phyloP scores from a whole-genome alignment of 345 rosid species.

The Boechera divaricarpa region DNA sequence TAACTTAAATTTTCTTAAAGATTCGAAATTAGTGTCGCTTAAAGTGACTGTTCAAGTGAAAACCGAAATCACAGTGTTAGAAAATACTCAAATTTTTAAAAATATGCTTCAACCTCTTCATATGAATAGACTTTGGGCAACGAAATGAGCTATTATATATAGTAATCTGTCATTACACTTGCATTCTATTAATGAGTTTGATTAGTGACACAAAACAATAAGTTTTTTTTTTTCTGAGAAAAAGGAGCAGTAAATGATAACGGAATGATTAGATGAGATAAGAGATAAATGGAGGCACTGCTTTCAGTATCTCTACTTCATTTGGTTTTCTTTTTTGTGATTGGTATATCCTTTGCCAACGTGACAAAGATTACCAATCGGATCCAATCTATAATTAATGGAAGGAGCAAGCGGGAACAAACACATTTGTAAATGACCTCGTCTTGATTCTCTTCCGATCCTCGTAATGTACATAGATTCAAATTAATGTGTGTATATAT shows the following conservation, averaged over 20 bases:
- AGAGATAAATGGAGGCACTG: no score
- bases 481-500: no score
- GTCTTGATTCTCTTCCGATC: not conserved
- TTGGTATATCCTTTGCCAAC: no score
- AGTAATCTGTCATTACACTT: not conserved
- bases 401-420: not conserved
- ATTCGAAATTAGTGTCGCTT: not conserved
- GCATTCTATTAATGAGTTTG: no score
- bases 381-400: no score
- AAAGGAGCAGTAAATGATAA: no score
- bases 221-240: no score
- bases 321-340: no score
- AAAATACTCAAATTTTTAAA: not conserved
- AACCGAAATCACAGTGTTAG: not conserved
- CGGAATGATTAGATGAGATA: no score
- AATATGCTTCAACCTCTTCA: not conserved
- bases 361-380: no score
- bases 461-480: not conserved
- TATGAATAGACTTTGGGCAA: not conserved
- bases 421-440: not conserved
- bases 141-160: not conserved
- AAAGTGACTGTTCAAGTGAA: not conserved
- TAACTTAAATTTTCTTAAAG: not conserved
- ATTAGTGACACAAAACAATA: no score
- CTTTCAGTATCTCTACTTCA: no score